Base-by-base conservation (phyloP, 176 grass and related monocot genomes). In the Elymus sibiricus region DNA sequence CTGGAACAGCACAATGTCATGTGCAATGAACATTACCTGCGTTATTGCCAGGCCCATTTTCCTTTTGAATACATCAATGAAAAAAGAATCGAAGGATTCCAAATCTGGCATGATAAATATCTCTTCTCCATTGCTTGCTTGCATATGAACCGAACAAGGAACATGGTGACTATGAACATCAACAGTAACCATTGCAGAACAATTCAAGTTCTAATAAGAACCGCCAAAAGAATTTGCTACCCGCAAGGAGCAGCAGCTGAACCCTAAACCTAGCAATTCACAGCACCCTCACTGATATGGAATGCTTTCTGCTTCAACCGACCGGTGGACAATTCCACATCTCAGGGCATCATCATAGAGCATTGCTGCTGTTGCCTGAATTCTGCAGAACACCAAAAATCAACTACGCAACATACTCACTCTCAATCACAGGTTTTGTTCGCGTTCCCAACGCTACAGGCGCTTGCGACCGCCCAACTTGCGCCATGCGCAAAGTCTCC, bases 401-500 rank as follows among this genome's bases (percentile, higher is more conserved):
- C 32, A 10, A 22, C 88, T 83, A 93, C 25, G 83, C 84, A 68
- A 51, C 86, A 72, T 94, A 93, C 62, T 99, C 94, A 1, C 86
- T 91, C 86, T 99, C 97, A 27, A 99, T 95, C 25, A 94, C 49
- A 5, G 97, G 97, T 7, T 88, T 87, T 4, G 97, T 99, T 49
- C 94, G 71, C 9, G 90, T 94, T 46, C 85, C 88, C 11, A 53
- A 61, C 0, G 94, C 97, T 8, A 94, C 88, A 12, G 94, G 94
- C 31, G 92, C 88, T 26, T 91, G 97, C 6, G 89, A 78, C 58
- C 83, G 70, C 29, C 97, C 97, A 69, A 99, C 87, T 66, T 80
- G 94, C 21, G 90, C 71, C 74, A 91, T 96, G 19, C 93, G 87
- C 77, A 99, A 78, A 17, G 92, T 79, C 83, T 94, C 94, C 62